These are phyloP conservation scores for Naganishia friedmannii DNA, from an alignment of 768 basidiomycete species.

Conservation along the genomic window DNA sequence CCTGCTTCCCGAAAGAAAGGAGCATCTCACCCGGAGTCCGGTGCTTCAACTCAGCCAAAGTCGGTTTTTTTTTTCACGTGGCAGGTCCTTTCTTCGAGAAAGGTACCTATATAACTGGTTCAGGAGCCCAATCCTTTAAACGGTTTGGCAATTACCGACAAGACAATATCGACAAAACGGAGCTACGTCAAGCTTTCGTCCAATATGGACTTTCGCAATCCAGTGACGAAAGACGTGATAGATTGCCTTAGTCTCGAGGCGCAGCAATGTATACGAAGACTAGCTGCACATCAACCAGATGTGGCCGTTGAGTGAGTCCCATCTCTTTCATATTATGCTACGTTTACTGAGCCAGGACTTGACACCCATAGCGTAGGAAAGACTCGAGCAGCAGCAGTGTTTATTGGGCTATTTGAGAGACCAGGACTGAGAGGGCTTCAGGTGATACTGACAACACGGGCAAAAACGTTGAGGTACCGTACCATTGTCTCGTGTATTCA, in stretches of 20 bases:
- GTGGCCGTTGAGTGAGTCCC: conserved; percentile 39
- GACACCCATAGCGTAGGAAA: background rate
- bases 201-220: conserved; percentile 18
- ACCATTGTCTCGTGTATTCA: no score
- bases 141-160: background rate
- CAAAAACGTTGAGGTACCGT: conserved; percentile 54
- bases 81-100: background rate
- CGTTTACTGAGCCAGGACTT: conserved; percentile 53
- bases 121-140: background rate
- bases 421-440: conserved; percentile 60
- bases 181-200: background rate
- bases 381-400: conserved; percentile 62
- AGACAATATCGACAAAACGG: background rate
- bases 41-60: background rate
- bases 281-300: conserved; percentile 33
- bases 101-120: background rate
- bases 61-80: background rate
- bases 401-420: conserved; percentile 75
- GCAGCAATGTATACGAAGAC: conserved; percentile 35
- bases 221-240: conserved; percentile 20
- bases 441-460: conserved; percentile 81
- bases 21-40: background rate
- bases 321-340: conserved; percentile 29
- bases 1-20: background rate
- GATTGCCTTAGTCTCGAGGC: conserved; percentile 38